Evolutionary conservation across 1,139 yeast genomes (phyloP).

Genomic region (Blastobotrys indianensis): DNA sequence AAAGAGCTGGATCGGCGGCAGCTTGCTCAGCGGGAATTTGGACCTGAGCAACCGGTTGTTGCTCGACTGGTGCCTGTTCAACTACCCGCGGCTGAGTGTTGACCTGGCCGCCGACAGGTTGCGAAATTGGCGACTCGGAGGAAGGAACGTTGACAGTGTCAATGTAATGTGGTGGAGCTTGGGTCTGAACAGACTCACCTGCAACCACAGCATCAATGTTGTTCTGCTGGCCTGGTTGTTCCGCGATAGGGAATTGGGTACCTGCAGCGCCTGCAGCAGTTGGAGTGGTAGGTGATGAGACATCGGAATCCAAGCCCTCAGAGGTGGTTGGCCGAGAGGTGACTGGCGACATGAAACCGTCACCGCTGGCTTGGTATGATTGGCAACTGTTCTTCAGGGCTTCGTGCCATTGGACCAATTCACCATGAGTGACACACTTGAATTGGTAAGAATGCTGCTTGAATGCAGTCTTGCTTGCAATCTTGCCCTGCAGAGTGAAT

Average conservation of each 20-base stretch:
- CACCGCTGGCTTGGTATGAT: conserved; percentile 7
- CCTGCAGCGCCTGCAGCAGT: neutral
- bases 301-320: neutral
- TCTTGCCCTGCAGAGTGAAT: conserved; percentile 43
- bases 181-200: neutral
- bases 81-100: neutral
- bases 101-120: conserved; percentile 2
- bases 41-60: neutral
- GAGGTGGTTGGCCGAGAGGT: conserved; percentile 11
- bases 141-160: neutral
- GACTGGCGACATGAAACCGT: conserved; percentile 7
- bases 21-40: neutral
- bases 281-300: conserved; percentile 3
- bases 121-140: neutral
- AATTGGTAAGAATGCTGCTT: conserved; percentile 40
- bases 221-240: neutral
- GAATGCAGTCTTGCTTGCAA: conserved; percentile 31
- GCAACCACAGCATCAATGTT: conserved; percentile 7
- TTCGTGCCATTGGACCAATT: conserved; percentile 42
- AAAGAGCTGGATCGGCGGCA: neutral
- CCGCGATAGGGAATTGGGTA: neutral
- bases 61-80: neutral
- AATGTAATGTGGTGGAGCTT: neutral
- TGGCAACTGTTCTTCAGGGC: conserved; percentile 32
- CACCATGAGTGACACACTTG: conserved; percentile 42